phyloP scores from a whole-genome alignment of 768 basidiomycete genomes.

The Mycena rosella region DNA sequence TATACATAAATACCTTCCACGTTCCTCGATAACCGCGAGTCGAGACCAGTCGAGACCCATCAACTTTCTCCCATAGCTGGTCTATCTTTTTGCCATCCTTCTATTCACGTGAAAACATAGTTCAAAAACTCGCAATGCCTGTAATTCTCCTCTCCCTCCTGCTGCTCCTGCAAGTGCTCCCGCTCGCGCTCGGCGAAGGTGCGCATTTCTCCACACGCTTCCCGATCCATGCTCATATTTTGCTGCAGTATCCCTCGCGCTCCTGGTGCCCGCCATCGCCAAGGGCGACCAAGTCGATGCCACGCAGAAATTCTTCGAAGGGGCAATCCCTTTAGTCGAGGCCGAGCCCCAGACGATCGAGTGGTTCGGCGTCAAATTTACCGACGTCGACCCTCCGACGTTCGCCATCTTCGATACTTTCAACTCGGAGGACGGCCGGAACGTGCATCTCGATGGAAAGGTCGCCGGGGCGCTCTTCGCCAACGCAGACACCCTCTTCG shows the following conservation, averaged over 20 bases:
- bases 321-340: slow-evolving; percentile 45
- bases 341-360: slow-evolving; percentile 53
- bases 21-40: neutral
- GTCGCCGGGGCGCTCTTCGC: slow-evolving; percentile 50
- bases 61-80: neutral
- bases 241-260: slow-evolving; percentile 39
- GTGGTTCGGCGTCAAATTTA: slow-evolving; percentile 53
- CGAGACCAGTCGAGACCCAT: slow-evolving; percentile 15
- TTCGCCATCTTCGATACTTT: slow-evolving; percentile 57
- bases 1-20: neutral
- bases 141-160: slow-evolving; percentile 1
- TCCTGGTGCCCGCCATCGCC: slow-evolving; percentile 47
- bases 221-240: neutral
- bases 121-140: slow-evolving; percentile 11
- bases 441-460: slow-evolving; percentile 49
- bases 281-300: slow-evolving; percentile 42
- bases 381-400: slow-evolving; percentile 34
- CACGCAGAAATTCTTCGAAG: slow-evolving; percentile 46
- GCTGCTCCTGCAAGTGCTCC: slow-evolving; percentile 4
- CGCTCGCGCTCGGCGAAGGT: neutral
- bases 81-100: slow-evolving; percentile 4
- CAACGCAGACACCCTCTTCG: slow-evolving; percentile 46
- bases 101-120: slow-evolving; percentile 7
- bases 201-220: too few relatives aligned
- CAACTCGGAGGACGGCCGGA: slow-evolving; percentile 46